A percentile compares a stretch with the other conserved stretches of the same genome.
These are phyloP conservation scores for Epichloe elymi DNA, from an alignment of 2,329 filamentous ascomycete species.

Conservation along the genomic window DNA sequence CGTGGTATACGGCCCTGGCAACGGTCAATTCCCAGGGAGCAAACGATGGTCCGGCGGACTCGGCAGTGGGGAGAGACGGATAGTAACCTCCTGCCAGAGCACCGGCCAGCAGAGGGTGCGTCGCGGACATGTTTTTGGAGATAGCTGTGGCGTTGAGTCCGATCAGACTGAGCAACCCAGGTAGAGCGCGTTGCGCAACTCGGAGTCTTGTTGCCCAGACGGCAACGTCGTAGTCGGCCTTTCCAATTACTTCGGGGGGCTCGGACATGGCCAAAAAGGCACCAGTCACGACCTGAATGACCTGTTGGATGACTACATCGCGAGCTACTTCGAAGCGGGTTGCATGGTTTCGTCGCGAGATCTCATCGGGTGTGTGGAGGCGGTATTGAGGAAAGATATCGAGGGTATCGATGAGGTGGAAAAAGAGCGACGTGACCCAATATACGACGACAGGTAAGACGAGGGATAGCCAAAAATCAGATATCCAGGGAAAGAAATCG, in stretches of 20 bases:
- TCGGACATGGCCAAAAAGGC: slow-evolving; percentile 58
- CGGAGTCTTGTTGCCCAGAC: slow-evolving; percentile 80
- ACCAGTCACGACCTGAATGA: slow-evolving; percentile 70
- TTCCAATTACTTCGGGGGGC: slow-evolving; percentile 59
- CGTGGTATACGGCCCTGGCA: slow-evolving; percentile 70
- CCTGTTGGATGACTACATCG: slow-evolving; percentile 84
- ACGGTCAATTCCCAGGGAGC: slow-evolving; percentile 65
- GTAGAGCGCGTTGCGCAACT: slow-evolving; percentile 65
- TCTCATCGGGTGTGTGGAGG: slow-evolving; percentile 87
- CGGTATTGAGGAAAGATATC: slow-evolving; percentile 85
- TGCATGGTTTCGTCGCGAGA: slow-evolving; percentile 76
- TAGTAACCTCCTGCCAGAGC: slow-evolving; percentile 72
- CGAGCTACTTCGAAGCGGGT: slow-evolving; percentile 73
- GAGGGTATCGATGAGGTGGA: slow-evolving; percentile 74
- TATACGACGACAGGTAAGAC: slow-evolving; percentile 71
- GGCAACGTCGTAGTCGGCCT: slow-evolving; percentile 73
- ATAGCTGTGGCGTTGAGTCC: slow-evolving; percentile 67
- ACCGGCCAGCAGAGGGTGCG: slow-evolving; percentile 62
- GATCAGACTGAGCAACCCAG: slow-evolving; percentile 52
- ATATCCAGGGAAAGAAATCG: slow-evolving; percentile 62
- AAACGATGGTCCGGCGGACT: slow-evolving; percentile 56
- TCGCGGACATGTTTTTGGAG: slow-evolving; percentile 58
- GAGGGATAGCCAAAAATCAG: slow-evolving; percentile 69
- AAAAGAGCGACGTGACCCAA: slow-evolving; percentile 75
- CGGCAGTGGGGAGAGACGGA: slow-evolving; percentile 48